Evolutionary conservation across 768 basidiomycete species (phyloP), one percentile per base, ranked within the genome.

Genomic region (Suillus discolor): DNA sequence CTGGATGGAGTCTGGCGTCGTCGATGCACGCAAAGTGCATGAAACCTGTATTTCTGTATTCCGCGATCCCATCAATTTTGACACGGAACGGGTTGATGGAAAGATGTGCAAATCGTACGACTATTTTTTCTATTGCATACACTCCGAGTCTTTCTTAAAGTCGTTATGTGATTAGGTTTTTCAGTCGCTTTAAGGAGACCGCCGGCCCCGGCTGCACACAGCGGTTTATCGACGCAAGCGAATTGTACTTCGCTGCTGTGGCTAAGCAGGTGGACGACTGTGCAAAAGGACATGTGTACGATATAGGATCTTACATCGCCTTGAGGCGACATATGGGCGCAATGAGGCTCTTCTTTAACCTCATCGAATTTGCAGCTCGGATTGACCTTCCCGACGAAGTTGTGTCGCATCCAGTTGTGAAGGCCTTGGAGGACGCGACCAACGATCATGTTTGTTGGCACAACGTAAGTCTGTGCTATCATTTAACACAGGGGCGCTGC

Each of bases 361-460:
- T 86, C 4, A 82, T 83, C 64, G 86, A 89, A 68, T 91, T 85
- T 62, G 84, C 82, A 3, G 75, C 78, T 38, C 71, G 75, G 23
- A 79, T 88, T 41, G 81, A 87, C 68, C 71, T 89, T 23, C 85
- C 86, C 0, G 82, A 86, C 34, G 80, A 85, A 62, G 83, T 87
- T 66, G 77, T 83, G 65, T 77, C 80, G 25, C 82, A 89, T 72
- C 84, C 84, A 0, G 69, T 77, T 54, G 77, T 89, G 45, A 70
- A 72, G 63, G 75, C 79, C 8, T 78, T 89, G 63, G 77, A 80
- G 25, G 77, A 84, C 59, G 73, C 79, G 44, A 81, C 84, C 6
- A 84, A 83, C 63, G 86, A 88, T 63, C 74, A 85, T 61, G 78
- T 87, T 54, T 80, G 79, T 11, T 84, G 83, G 79, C 80, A 78